A percentile compares a stretch with the other conserved stretches of the same genome.
Evolutionary conservation across 2,329 filamentous ascomycete genomes (phyloP).

Genomic region (Zalaria obscura): DNA sequence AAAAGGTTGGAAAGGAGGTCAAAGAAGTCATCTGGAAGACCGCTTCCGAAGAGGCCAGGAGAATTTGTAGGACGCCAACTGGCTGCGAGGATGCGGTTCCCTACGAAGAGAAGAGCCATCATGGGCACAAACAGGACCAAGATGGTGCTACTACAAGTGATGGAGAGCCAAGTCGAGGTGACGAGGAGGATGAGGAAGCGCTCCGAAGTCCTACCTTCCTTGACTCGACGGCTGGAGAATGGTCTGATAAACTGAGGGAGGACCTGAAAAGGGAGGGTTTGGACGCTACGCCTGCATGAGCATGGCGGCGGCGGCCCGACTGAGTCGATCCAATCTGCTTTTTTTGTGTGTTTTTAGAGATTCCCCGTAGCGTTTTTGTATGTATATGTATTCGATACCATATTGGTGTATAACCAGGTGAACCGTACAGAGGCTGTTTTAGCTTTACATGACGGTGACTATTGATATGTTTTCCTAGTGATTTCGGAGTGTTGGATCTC

Average conservation of each 20-base stretch:
- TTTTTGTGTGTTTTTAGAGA: too few relatives aligned
- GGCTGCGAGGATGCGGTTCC: conserved; percentile 40
- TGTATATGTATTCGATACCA: too few relatives aligned
- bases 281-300: background rate
- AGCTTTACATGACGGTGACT: too few relatives aligned
- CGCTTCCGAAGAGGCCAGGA: conserved; percentile 38
- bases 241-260: conserved; percentile 3
- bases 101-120: conserved; percentile 1
- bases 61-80: conserved; percentile 46
- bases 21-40: conserved; percentile 77
- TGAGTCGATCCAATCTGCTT: too few relatives aligned
- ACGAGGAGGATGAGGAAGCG: background rate
- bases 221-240: conserved; percentile 7
- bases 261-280: background rate
- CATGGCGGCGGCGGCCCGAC: too few relatives aligned
- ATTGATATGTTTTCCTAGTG: too few relatives aligned
- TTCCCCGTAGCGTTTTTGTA: too few relatives aligned
- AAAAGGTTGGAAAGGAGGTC: conserved; percentile 70
- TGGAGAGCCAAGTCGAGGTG: background rate
- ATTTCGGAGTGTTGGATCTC: too few relatives aligned
- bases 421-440: too few relatives aligned
- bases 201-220: conserved; percentile 7
- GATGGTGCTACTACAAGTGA: background rate
- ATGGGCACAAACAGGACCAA: background rate
- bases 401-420: too few relatives aligned